These are phyloP conservation scores for Venturia aucupariae DNA, from an alignment of 2,329 filamentous ascomycete species.

Conservation along the genomic window DNA sequence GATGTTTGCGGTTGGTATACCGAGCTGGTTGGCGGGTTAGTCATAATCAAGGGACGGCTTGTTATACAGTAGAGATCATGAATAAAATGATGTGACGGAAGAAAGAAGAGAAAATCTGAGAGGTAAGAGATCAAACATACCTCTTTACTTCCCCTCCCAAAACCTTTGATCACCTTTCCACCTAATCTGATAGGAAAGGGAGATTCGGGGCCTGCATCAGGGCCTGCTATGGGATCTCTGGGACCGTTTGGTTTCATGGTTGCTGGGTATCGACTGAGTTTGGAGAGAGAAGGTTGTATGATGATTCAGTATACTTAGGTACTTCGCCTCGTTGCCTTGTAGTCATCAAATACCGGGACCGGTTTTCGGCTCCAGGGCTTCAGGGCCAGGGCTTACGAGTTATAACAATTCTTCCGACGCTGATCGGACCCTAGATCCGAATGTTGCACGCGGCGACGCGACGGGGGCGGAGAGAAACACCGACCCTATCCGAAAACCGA, in stretches of 20 bases:
- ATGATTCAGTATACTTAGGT: background rate
- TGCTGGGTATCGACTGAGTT: background rate
- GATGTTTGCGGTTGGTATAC: constrained; percentile 92
- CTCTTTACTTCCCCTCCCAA: constrained; percentile 88
- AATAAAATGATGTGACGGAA: too few relatives aligned
- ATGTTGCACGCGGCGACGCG: background rate
- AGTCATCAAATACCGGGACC: background rate
- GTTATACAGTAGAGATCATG: background rate
- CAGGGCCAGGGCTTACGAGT: too few relatives aligned
- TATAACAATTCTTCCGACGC: background rate
- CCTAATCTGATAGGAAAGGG: constrained; percentile 80
- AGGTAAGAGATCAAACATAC: constrained; percentile 35
- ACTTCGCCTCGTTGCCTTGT: too few relatives aligned
- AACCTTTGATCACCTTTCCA: constrained; percentile 83
- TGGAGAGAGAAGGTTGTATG: background rate
- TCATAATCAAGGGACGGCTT: background rate
- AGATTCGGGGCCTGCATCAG: constrained; percentile 59
- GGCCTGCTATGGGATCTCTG: constrained; percentile 49
- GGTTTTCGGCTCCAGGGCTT: background rate
- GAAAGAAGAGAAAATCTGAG: too few relatives aligned
- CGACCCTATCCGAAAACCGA: too few relatives aligned
- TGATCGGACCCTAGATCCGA: background rate
- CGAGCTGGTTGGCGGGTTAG: constrained; percentile 49
- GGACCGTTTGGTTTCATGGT: constrained; percentile 11
- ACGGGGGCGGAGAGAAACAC: background rate